These are phyloP conservation scores for Coemansia brasiliensis DNA, from an alignment of 192 early-diverging fungal genomes.

Conservation along the genomic window DNA sequence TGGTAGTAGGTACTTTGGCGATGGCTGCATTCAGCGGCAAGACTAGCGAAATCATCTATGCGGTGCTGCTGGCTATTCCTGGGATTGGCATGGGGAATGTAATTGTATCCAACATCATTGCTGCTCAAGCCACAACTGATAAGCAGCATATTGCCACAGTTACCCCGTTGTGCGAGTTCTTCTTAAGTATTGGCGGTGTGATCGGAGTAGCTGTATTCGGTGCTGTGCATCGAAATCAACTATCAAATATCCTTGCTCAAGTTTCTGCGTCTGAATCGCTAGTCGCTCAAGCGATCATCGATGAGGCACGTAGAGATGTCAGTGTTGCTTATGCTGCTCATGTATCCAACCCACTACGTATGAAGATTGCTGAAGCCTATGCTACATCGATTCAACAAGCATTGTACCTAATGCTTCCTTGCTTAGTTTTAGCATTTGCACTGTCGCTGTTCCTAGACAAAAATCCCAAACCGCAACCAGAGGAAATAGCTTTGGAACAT, in stretches of 20 bases:
- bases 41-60: slow-evolving; percentile 48
- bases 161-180: slow-evolving; percentile 69
- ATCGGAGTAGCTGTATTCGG: slow-evolving; percentile 65
- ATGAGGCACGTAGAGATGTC: slow-evolving; percentile 53
- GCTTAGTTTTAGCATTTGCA: slow-evolving; percentile 53
- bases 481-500: slow-evolving; percentile 11
- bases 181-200: slow-evolving; percentile 65
- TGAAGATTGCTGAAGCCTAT: slow-evolving; percentile 55
- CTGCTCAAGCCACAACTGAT: slow-evolving; percentile 67
- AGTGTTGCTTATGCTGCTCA: slow-evolving; percentile 34
- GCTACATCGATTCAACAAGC: slow-evolving; percentile 54
- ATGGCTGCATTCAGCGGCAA: slow-evolving; percentile 58
- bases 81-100: slow-evolving; percentile 77
- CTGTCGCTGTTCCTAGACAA: slow-evolving; percentile 49
- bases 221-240: slow-evolving; percentile 65
- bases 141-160: slow-evolving; percentile 63
- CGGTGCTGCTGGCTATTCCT: slow-evolving; percentile 65
- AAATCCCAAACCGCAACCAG: slow-evolving; percentile 5
- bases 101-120: slow-evolving; percentile 73
- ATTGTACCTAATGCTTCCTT: slow-evolving; percentile 56
- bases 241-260: slow-evolving; percentile 30
- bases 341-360: slow-evolving; percentile 38
- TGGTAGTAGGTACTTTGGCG: slow-evolving; percentile 62
- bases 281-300: slow-evolving; percentile 49
- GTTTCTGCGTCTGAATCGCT: slow-evolving; percentile 17